Base-by-base conservation (phyloP, 2,329 filamentous ascomycete species). In the Alternaria sp. region DNA sequence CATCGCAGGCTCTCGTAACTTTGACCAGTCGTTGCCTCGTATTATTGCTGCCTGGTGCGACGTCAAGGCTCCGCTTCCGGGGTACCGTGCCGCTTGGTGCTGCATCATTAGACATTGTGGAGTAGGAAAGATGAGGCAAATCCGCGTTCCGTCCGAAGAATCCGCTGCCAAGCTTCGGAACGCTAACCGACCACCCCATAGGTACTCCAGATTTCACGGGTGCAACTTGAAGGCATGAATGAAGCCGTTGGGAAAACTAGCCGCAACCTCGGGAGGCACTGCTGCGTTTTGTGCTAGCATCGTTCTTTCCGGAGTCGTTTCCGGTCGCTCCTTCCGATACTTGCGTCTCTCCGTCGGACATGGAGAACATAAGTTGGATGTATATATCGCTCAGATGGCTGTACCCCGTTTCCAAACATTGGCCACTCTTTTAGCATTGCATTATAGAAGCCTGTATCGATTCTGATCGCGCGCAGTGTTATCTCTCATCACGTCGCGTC, bases 1-100 rank as follows among this genome's bases (percentile, higher is more conserved):
- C 53, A 40, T 76, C 71, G 63, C 74, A 76, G 10, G 73, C 74
- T 5, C 74, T 55, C 12, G 68, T 75, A 2, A 75, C 74, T 53
- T 75, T 76, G 3, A 63, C 55, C 36, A 65, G 65, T 34, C 45
- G 41, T 38, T 69, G 65, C 16, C 62, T 49, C 11, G 45, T 34
- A 34, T 22, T 49, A 28, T 22, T 49, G 11, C 28, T 32, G 5
- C 36, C 28, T n/a, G 6, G 20, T 20, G 28, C 28, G 14, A 16
- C 22, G 14, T 64, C 57, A 2, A 57, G 27, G 38, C 46, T 30
- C 2, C 65, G 65, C 56, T 70, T 68, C 50, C 59, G 64, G 8
- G 58, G 65, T 40, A 66, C 41, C 38, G 51, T 36, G 28, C 36
- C 61, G 32, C 57, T 53, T 18, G 18, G 12, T 38, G 57, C 9